These are phyloP conservation scores for Neurospora pannonica DNA, from an alignment of 495 filamentous ascomycete species.

Conservation along the genomic window DNA sequence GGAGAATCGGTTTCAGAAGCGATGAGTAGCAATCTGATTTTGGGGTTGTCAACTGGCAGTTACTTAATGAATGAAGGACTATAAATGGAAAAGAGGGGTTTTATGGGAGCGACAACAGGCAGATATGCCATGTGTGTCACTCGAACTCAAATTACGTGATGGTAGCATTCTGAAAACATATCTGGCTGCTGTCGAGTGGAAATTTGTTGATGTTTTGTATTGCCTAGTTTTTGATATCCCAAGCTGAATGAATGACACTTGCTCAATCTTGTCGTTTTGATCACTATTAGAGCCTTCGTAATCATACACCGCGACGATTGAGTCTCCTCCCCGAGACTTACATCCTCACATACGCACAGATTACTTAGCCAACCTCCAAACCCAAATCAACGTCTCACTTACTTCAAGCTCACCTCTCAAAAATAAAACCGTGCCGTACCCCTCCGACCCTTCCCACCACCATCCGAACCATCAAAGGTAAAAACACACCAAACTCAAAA, in stretches of 20 bases:
- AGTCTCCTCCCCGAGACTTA: neutral
- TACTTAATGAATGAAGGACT: neutral
- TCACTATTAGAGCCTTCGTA: neutral
- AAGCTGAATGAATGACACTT: neutral
- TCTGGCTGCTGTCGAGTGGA: neutral
- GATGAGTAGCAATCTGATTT: neutral
- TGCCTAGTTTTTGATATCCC: neutral
- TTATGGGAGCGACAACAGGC: neutral
- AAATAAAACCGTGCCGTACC: neutral
- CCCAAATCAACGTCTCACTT: neutral
- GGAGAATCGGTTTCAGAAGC: neutral
- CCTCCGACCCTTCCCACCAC: neutral
- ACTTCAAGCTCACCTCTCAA: neutral
- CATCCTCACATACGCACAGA: slow-evolving; percentile 29
- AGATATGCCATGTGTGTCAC: neutral
- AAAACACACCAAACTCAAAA: neutral
- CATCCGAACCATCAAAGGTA: neutral
- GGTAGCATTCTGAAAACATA: neutral
- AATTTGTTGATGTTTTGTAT: neutral
- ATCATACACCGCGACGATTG: neutral
- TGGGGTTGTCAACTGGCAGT: neutral
- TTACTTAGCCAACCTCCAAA: slow-evolving; percentile 82
- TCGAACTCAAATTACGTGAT: neutral
- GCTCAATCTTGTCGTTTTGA: neutral
- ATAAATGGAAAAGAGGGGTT: neutral